Evolutionary conservation across 2,329 filamentous ascomycete species (phyloP), one percentile per base, ranked within the genome.

Genomic region (Cadophora sp.): DNA sequence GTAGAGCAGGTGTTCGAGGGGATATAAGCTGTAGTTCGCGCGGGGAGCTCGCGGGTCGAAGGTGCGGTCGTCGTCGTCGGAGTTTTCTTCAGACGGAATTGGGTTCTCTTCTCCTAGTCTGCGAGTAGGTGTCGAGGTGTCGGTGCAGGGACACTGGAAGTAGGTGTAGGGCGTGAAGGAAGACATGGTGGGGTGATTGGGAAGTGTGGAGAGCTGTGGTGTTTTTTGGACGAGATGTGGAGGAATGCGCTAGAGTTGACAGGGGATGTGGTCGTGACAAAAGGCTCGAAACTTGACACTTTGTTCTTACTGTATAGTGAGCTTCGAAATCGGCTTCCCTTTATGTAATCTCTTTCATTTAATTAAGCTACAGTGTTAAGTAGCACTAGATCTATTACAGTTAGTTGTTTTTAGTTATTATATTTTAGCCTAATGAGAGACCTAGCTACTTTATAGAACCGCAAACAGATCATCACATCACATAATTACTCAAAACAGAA

Each of bases 1-100:
- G 83, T 97, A 99, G 50, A 98, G 86, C 29, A 99, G 87, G 78
- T 97, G 91, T 77, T 98, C 95, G 55, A 97, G 89, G 0, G 96
- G 95, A 77, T 95, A 97, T 37, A 99, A 85, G 73, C 93, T 94
- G 83, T 93, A 98, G 79, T 94, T 96, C 68, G 96, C 92, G 46
- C 94, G 90, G 19, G 92, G 88, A 69, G 91, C 90, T 74, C 92
- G 89, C 1, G 96, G 94, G 78, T 99, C 92, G 79, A 99, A 97
- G 4, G 92, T 91, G 70, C 86, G 85, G 68, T 93, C 92, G 72
- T 93, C 91, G 68, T 92, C 89, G 62, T 93, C 89, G 31, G 81
- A 80, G 65, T 77, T 80, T 50, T 79, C 76, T 8, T 79, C 76
- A 37, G 75, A 72, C 6, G 73, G 62, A 16, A 74, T 71, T 6